These are phyloP conservation scores for Botryobasidium botryosum DNA, from an alignment of 768 basidiomycete genomes.

Conservation along the genomic window DNA sequence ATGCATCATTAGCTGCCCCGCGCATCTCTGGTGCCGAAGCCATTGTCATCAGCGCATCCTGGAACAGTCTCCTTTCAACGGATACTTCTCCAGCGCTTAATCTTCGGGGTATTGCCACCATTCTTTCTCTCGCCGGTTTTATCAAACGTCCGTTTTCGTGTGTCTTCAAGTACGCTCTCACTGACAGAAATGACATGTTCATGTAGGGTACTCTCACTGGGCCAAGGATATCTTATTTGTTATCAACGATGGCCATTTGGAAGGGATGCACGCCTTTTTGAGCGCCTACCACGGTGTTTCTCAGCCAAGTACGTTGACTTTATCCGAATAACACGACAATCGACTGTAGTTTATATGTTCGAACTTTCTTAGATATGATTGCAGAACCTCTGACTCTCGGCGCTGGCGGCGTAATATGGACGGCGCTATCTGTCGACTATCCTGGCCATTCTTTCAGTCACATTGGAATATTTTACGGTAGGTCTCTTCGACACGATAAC, in stretches of 20 bases:
- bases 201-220: constrained; percentile 72
- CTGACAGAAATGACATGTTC: not conserved
- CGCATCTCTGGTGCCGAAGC: constrained; percentile 88
- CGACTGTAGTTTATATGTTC: not conserved
- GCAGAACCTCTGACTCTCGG: constrained; percentile 42
- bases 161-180: not conserved
- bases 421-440: constrained; percentile 85
- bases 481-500: too few species aligned
- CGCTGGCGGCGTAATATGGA: constrained; percentile 82
- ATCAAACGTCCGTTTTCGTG: constrained; percentile 44
- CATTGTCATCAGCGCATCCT: constrained; percentile 81
- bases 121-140: constrained; percentile 70
- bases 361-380: constrained; percentile 34
- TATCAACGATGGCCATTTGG: constrained; percentile 71
- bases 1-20: constrained; percentile 66
- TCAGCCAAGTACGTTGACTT: constrained; percentile 38
- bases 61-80: constrained; percentile 42
- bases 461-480: constrained; percentile 87
- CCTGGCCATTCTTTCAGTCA: constrained; percentile 95
- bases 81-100: constrained; percentile 41
- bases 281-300: constrained; percentile 57
- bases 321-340: not conserved
- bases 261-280: constrained; percentile 90
- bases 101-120: constrained; percentile 69
- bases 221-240: constrained; percentile 88